Percentiles rank a stretch among this genome's conserved stretches.
Evolutionary conservation across 306 rosid species (phyloP).

Genomic region (Gynostemma pentaphyllum): DNA sequence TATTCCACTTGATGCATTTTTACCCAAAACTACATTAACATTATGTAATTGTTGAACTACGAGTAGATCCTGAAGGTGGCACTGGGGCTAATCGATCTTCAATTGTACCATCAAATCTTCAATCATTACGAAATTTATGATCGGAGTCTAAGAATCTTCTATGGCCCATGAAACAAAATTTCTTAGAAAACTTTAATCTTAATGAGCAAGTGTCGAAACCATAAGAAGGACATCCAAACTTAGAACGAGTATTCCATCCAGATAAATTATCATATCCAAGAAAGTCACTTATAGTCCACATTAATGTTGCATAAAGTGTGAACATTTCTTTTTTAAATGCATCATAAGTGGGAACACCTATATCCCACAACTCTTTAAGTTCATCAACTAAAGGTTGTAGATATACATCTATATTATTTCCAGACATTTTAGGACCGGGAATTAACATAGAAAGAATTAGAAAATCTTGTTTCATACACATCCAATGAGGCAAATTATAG

Average conservation of each 20-base stretch:
- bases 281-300: background rate
- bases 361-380: too few species aligned
- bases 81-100: background rate
- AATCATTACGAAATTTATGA: too few species aligned
- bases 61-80: too few species aligned
- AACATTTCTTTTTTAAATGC: background rate
- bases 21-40: background rate
- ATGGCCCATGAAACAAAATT: too few species aligned
- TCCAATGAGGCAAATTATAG: background rate
- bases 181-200: too few species aligned
- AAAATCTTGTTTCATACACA: background rate
- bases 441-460: background rate
- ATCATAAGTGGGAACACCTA: too few species aligned
- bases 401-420: background rate
- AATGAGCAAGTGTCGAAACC: background rate
- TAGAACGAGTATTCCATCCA: too few species aligned
- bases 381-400: background rate
- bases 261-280: too few species aligned
- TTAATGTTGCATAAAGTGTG: background rate
- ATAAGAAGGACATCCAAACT: background rate
- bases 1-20: background rate
- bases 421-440: background rate
- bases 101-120: too few species aligned
- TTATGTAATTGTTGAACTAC: background rate
- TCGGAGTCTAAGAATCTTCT: too few species aligned